These are phyloP conservation scores for Borovskyia barvae DNA, from an alignment of 208 protist species.

Conservation along the genomic window DNA sequence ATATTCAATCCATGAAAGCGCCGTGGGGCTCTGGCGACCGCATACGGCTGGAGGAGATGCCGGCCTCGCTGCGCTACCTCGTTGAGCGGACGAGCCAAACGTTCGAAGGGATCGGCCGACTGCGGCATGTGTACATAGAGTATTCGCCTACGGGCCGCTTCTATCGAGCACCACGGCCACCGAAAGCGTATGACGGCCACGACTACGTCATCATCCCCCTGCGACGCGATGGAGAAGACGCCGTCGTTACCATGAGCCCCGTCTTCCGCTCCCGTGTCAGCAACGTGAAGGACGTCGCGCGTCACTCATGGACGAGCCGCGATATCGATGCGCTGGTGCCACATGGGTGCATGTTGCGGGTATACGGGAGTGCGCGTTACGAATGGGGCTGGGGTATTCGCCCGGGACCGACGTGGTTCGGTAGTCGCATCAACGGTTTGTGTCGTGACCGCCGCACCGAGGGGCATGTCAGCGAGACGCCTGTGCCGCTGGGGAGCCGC, in stretches of 20 bases:
- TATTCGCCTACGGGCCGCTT: conserved; percentile 77
- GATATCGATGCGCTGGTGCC: conserved; percentile 76
- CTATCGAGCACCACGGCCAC: conserved; percentile 51
- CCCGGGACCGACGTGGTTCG: conserved; percentile 65
- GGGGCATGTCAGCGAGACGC: not conserved
- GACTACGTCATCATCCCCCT: conserved; percentile 89
- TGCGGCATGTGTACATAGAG: conserved; percentile 87
- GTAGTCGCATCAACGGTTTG: conserved; percentile 40
- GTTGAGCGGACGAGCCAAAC: conserved; percentile 36
- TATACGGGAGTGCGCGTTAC: conserved; percentile 75
- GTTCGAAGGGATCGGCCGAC: conserved; percentile 55
- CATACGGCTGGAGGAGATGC: conserved; percentile 59
- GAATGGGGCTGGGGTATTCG: conserved; percentile 86
- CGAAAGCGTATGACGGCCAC: conserved; percentile 81
- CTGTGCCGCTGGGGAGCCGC: not conserved
- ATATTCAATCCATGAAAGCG: conserved; percentile 79
- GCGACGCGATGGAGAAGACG: conserved; percentile 44
- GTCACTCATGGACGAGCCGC: conserved; percentile 74
- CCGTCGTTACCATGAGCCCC: conserved; percentile 75
- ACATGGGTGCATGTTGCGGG: conserved; percentile 57
- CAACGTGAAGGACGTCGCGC: conserved; percentile 51
- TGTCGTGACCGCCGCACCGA: not conserved
- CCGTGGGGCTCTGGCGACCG: conserved; percentile 81
- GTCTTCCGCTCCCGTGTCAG: conserved; percentile 61
- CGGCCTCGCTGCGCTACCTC: conserved; percentile 63